Conservation (phyloP, 2,329 filamentous ascomycete species). For the Fusarium tuaranense region DNA sequence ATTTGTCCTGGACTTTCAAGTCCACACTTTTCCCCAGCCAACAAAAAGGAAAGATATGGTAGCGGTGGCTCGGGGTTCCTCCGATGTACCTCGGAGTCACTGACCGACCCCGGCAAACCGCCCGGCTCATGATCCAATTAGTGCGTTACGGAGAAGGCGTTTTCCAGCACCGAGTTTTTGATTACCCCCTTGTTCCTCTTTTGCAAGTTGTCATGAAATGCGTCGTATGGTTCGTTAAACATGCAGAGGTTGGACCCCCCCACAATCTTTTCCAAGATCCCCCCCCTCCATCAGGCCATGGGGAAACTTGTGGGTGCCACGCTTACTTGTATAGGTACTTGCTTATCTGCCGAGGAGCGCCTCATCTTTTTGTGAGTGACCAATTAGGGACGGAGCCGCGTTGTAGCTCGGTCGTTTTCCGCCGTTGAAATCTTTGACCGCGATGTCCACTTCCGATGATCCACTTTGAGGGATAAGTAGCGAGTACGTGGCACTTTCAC, state of each 20-base stretch:
- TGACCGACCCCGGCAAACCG: constrained; percentile 10
- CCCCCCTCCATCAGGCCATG: constrained; percentile 24
- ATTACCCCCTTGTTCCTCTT: neutral
- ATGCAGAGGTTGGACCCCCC: neutral
- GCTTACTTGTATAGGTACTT: neutral
- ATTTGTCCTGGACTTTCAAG: neutral
- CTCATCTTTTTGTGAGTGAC: neutral
- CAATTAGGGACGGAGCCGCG: neutral
- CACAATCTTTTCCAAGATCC: neutral
- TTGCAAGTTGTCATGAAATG: constrained; percentile 1
- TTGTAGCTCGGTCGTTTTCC: neutral
- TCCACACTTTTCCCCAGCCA: neutral
- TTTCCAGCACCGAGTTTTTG: neutral
- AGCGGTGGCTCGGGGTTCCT: constrained; percentile 25
- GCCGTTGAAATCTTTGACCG: constrained; percentile 2
- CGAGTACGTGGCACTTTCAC: constrained; percentile 15
- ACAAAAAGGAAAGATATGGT: constrained; percentile 3
- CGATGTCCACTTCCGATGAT: neutral
- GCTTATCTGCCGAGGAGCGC: constrained; percentile 22
- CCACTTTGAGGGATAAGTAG: constrained; percentile 4
- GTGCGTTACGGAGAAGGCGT: constrained; percentile 14
- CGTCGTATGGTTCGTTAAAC: neutral
- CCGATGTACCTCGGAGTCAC: constrained; percentile 41
- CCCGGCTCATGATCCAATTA: neutral
- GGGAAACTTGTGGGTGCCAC: constrained; percentile 6